phyloP scores from a whole-genome alignment of 306 rosid genomes.

The Luffa acutangula region DNA sequence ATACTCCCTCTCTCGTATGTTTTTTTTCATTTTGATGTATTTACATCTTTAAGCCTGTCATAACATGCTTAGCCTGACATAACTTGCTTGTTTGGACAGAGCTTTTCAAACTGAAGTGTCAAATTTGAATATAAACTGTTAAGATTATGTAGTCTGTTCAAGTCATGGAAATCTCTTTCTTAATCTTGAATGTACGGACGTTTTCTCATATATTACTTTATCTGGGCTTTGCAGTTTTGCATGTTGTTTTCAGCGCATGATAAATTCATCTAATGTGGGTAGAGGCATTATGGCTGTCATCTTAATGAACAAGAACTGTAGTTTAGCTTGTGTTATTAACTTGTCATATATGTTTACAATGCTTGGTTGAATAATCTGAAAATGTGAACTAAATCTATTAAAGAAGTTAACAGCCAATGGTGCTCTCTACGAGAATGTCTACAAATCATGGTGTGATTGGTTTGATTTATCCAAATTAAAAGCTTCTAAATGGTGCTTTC shows the following conservation, averaged over 20 bases:
- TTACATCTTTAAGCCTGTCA: neutral
- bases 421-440: too few species aligned
- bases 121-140: neutral
- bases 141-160: neutral
- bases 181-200: neutral
- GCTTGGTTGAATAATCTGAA: neutral
- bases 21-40: too few species aligned
- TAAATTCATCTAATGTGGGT: neutral
- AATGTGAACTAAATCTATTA: neutral
- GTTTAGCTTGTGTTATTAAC: neutral
- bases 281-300: neutral
- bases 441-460: too few species aligned
- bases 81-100: neutral
- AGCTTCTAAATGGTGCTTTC: too few species aligned
- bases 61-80: neutral
- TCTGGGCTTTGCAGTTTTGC: neutral
- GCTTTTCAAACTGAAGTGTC: neutral
- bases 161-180: neutral
- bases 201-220: neutral
- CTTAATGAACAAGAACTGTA: neutral
- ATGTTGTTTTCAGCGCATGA: neutral
- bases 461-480: too few species aligned
- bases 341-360: neutral
- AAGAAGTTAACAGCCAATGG: neutral
- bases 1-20: neutral